Evolutionary conservation across 495 filamentous ascomycete species (phyloP).

Genomic region (Penicillium goetzii): DNA sequence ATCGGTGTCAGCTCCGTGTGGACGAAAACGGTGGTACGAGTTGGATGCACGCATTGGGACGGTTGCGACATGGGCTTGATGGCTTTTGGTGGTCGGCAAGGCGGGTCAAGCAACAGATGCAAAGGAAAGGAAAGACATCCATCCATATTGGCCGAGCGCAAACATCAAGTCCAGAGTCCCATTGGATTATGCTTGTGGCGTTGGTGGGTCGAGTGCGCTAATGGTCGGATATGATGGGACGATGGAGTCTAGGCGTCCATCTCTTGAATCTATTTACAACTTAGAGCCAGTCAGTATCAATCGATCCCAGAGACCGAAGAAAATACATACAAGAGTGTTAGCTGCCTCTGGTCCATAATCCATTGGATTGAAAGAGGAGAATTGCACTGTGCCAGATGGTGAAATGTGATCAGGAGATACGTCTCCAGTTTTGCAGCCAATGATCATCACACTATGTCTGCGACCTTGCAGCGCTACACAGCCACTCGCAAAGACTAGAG

Average conservation of each 20-base stretch:
- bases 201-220: neutral
- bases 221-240: neutral
- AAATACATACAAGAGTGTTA: neutral
- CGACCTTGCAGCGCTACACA: neutral
- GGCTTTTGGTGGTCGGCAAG: neutral
- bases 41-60: neutral
- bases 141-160: neutral
- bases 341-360: neutral
- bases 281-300: neutral
- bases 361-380: neutral
- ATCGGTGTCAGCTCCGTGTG: neutral
- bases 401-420: neutral
- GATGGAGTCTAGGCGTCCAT: neutral
- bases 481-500: neutral
- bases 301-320: neutral
- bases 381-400: neutral
- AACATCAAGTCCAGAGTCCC: neutral
- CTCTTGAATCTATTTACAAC: neutral
- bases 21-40: neutral
- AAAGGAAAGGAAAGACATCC: neutral
- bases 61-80: neutral
- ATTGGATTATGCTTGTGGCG: neutral
- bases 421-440: neutral
- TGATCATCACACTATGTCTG: neutral
- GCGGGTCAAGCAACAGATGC: neutral